These are phyloP conservation scores for Xylaria grammica DNA, from an alignment of 495 filamentous ascomycete genomes.

Conservation along the genomic window DNA sequence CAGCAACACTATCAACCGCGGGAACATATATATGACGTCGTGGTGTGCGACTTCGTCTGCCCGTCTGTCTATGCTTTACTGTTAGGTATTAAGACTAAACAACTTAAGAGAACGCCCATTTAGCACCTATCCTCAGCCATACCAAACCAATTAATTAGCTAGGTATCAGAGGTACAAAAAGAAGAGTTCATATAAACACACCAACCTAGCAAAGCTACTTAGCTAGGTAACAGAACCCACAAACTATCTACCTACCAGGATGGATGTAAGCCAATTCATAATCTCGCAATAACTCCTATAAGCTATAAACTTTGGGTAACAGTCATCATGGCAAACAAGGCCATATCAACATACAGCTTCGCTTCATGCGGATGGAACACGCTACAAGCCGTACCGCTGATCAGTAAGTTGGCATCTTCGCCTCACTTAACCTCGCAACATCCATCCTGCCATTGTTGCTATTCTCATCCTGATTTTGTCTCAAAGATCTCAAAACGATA, in stretches of 20 bases:
- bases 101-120: too few species aligned
- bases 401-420: conserved; percentile 33
- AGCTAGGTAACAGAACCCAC: too few species aligned
- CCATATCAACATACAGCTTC: conserved; percentile 70
- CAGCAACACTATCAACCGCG: background rate
- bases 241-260: background rate
- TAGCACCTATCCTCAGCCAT: too few species aligned
- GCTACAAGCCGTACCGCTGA: conserved; percentile 68
- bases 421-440: background rate
- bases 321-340: conserved; percentile 42
- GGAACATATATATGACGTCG: conserved; percentile 12
- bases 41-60: too few species aligned
- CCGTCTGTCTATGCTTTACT: background rate
- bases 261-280: conserved; percentile 17
- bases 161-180: too few species aligned
- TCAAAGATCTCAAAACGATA: too few species aligned
- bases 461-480: background rate
- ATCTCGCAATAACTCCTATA: background rate
- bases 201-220: background rate
- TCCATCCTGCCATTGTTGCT: background rate
- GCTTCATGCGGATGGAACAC: conserved; percentile 69
- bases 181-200: background rate
- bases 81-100: background rate
- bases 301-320: too few species aligned
- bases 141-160: too few species aligned